Conservation (phyloP, 139 green algal genomes). For the Zygnema cylindricum region DNA sequence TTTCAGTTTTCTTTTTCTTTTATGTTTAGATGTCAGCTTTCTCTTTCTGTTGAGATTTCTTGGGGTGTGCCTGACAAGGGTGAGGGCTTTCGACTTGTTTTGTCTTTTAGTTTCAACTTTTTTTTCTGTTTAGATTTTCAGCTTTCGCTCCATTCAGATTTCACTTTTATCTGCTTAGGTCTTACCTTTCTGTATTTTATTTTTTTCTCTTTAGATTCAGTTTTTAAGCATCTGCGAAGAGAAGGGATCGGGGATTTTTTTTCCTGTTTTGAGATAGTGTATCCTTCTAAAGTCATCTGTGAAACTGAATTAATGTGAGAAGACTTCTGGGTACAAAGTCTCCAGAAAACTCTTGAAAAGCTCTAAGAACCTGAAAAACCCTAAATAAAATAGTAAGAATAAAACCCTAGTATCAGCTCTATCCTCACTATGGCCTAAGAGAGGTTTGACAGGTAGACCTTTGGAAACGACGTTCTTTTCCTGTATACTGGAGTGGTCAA, state of each 20-base stretch:
- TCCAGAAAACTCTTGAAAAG: not conserved
- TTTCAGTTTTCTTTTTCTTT: not conserved
- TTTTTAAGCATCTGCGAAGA: no score
- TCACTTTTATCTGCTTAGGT: no score
- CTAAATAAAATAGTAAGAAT: not conserved
- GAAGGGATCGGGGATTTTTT: no score
- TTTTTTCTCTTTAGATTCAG: no score
- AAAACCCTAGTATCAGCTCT: not conserved
- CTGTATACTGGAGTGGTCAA: conserved; percentile 54
- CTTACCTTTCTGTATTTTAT: no score
- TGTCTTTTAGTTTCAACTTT: no score
- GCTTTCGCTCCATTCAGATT: no score
- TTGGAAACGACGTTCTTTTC: conserved; percentile 1
- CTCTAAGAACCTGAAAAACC: not conserved
- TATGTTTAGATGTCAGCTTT: no score
- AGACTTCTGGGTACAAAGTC: not conserved
- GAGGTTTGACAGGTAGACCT: conserved; percentile 32
- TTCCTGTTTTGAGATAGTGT: not conserved
- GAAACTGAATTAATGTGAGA: not conserved
- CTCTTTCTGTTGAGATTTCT: no score
- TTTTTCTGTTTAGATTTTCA: no score
- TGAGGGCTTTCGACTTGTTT: no score
- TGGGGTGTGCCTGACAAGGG: no score
- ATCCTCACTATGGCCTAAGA: not conserved
- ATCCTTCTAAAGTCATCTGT: not conserved